A percentile compares a stretch with the other conserved stretches of the same genome.
Conservation (phyloP, 2,329 filamentous ascomycete species). For the Botryotinia convoluta region DNA sequence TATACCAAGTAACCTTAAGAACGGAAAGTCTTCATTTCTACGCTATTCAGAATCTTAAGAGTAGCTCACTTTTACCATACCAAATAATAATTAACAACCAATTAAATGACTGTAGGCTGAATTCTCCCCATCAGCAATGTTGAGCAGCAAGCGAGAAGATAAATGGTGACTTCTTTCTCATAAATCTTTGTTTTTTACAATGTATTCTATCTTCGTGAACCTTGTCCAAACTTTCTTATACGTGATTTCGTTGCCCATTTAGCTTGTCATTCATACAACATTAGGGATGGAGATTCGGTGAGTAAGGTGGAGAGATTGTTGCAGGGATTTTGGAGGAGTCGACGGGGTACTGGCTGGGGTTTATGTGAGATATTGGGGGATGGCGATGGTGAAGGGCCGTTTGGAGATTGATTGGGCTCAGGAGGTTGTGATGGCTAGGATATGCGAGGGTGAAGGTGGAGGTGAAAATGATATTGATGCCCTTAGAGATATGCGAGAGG, state of each 20-base stretch:
- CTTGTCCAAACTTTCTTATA: too few relatives aligned
- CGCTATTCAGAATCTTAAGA: neutral
- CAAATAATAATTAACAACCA: neutral
- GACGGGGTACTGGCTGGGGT: neutral
- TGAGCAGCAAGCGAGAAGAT: neutral
- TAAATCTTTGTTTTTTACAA: neutral
- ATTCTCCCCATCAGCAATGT: neutral
- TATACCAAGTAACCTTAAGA: neutral
- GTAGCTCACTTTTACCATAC: neutral
- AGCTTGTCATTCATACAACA: neutral
- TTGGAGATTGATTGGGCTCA: neutral
- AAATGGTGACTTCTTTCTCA: neutral
- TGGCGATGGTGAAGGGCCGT: neutral
- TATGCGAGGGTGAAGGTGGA: neutral
- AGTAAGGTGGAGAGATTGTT: neutral
- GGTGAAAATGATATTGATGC: neutral
- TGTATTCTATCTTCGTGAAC: neutral
- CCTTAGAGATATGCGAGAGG: neutral
- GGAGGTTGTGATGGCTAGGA: too few relatives aligned
- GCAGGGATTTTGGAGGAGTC: neutral
- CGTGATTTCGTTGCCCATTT: accelerated
- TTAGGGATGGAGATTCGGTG: neutral
- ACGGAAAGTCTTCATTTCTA: neutral
- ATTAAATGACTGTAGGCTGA: neutral
- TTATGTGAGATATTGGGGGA: neutral